These are phyloP conservation scores for Xylaria telfairii DNA, from an alignment of 495 filamentous ascomycete genomes.

Conservation along the genomic window DNA sequence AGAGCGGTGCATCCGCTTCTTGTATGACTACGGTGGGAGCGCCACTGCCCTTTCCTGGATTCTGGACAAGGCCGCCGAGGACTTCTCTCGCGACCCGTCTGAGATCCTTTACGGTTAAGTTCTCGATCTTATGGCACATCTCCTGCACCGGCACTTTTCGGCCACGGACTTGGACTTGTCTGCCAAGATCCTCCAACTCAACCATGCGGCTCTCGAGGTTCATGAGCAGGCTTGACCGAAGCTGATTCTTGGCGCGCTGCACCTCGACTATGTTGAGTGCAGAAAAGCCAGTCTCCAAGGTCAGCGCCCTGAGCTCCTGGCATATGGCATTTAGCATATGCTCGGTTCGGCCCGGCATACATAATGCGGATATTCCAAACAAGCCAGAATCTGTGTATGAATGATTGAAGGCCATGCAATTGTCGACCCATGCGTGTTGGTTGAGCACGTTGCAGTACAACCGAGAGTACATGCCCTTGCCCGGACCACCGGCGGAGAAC, in stretches of 20 bases:
- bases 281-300: slow-evolving; percentile 70
- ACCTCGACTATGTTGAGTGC: slow-evolving; percentile 81
- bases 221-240: slow-evolving; percentile 90
- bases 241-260: slow-evolving; percentile 96
- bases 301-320: slow-evolving; percentile 80
- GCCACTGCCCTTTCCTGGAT: slow-evolving; percentile 79
- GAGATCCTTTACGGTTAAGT: slow-evolving; percentile 80
- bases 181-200: slow-evolving; percentile 94
- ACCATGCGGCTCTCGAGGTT: slow-evolving; percentile 98
- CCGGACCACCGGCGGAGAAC: slow-evolving; percentile 96
- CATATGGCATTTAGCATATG: slow-evolving; percentile 94
- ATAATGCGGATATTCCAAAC: slow-evolving; percentile 90
- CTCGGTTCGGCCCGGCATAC: slow-evolving; percentile 72
- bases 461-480: slow-evolving; percentile 98
- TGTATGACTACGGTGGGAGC: slow-evolving; percentile 95
- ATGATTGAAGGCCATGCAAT: slow-evolving; percentile 94
- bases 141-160: slow-evolving; percentile 87
- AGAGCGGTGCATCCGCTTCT: slow-evolving; percentile 68
- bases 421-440: slow-evolving; percentile 96
- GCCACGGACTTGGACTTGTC: slow-evolving; percentile 95
- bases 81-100: slow-evolving; percentile 82
- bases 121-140: slow-evolving; percentile 89
- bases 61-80: slow-evolving; percentile 76
- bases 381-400: slow-evolving; percentile 94
- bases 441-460: slow-evolving; percentile 98